Base-by-base conservation (phyloP, 768 basidiomycete genomes). In the Tulasnella sp. region DNA sequence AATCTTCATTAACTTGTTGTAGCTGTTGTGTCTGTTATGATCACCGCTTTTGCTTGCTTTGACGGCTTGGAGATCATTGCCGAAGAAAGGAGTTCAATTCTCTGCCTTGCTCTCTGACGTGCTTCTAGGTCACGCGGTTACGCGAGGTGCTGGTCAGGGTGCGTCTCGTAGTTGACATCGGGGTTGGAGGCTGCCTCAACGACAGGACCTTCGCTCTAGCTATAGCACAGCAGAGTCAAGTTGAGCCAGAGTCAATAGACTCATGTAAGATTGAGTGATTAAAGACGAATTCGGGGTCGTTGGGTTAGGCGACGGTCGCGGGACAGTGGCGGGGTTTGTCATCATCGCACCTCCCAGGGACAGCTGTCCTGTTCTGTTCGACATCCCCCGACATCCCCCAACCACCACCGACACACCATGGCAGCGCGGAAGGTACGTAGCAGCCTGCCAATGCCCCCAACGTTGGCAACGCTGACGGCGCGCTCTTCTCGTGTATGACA, bases 371-470 rank as follows among this genome's bases (percentile, higher is more conserved):
- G 26, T 59, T 29, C 32, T 29, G 52, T 59, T 59, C 52, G 52
- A 59, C 52, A 59, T 26, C 52, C 32, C 52, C 52, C 52, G 52
- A 59, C 52, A 59, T 29, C 52, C 52, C 52, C 52, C 52, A 59
- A 59, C 52, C 52, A 59, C 52, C 52, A 59, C 52, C 22, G 26
- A 59, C n/a, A 29, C 52, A 72, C 41, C 71, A 72, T 72, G 71
- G 71, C 71, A 64, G 71, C 71, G 9, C 34, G 71, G 41, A 72
- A 72, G 62, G 71, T 72, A 63, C 19, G 62, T 37, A 14, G 16
- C 40, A n/a, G 8, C 19, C 44, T 65, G 17, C 34, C 14, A 19
- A 19, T 11, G 16, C 19, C 69, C 44, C 44, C 41, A 17, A 29
- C 41, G 29, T 17, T 36, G 3, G 32, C 22, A 70, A 7, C 32